phyloP scores from a whole-genome alignment of 352 stramenopile genomes.

The Globisporangium cystogenes region DNA sequence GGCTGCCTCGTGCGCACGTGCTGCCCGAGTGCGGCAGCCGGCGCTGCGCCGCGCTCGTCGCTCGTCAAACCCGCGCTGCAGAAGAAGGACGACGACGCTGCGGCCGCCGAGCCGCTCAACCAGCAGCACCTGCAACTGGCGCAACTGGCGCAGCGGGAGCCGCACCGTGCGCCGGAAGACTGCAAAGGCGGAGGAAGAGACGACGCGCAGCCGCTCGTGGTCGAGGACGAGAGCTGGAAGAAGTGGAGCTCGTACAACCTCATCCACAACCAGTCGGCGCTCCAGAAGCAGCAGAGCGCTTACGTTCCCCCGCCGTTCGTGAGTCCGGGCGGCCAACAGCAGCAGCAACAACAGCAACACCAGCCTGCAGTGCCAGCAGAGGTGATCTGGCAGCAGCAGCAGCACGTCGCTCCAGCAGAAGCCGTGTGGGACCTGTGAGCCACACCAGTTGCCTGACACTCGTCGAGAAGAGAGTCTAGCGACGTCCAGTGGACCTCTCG shows the following conservation, averaged over 20 bases:
- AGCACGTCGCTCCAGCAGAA: slow-evolving; percentile 29
- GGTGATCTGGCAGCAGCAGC: slow-evolving; percentile 37
- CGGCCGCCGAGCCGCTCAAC: background rate
- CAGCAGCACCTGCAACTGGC: background rate
- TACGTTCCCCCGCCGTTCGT: slow-evolving; percentile 56
- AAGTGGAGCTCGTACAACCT: slow-evolving; percentile 74
- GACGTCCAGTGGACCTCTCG: background rate
- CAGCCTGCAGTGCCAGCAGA: slow-evolving; percentile 22
- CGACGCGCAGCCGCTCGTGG: slow-evolving; percentile 47
- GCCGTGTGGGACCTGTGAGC: slow-evolving; percentile 70
- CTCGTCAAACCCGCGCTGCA: slow-evolving; percentile 10
- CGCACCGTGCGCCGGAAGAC: background rate
- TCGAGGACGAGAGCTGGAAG: slow-evolving; percentile 80
- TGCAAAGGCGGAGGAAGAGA: background rate
- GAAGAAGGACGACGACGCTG: slow-evolving; percentile 11
- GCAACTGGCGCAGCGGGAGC: too few species aligned
- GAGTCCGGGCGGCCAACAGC: slow-evolving; percentile 12
- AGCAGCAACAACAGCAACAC: slow-evolving; percentile 16
- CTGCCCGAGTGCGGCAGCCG: slow-evolving; percentile 1
- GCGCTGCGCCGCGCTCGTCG: background rate
- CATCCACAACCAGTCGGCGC: slow-evolving; percentile 38
- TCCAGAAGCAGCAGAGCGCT: slow-evolving; percentile 19
- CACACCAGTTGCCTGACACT: background rate
- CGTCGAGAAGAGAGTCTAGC: background rate
- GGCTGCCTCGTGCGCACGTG: slow-evolving; percentile 10